phyloP scores from a whole-genome alignment of 495 filamentous ascomycete species.

The Tetracladium setigerum region DNA sequence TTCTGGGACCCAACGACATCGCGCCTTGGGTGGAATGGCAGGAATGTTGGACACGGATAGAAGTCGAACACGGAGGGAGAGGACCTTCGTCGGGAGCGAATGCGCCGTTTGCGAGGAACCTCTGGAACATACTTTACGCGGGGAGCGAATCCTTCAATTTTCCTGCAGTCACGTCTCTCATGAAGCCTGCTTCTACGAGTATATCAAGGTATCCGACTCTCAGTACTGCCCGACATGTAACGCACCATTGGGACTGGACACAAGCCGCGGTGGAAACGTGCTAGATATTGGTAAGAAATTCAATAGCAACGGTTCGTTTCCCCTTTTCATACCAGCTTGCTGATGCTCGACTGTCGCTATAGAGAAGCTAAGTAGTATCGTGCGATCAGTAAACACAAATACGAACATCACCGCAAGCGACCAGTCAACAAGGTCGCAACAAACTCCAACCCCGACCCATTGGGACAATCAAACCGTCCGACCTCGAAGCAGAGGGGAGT shows the following conservation, averaged over 20 bases:
- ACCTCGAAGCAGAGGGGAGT: constrained; percentile 38
- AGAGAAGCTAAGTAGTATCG: constrained; percentile 96
- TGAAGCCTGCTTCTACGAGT: constrained; percentile 99
- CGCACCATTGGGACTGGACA: constrained; percentile 86
- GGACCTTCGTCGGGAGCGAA: constrained; percentile 90
- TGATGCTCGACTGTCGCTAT: constrained; percentile 14
- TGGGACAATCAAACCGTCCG: constrained; percentile 42
- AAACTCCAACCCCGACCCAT: constrained; percentile 39
- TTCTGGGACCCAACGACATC: constrained; percentile 11
- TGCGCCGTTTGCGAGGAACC: constrained; percentile 98
- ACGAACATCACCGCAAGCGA: constrained; percentile 49
- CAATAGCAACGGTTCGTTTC: constrained; percentile 12
- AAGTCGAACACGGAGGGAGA: constrained; percentile 73
- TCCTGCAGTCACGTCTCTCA: constrained; percentile 95
- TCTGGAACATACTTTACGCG: constrained; percentile 89
- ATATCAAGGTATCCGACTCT: constrained; percentile 89
- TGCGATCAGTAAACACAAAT: constrained; percentile 55
- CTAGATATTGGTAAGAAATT: constrained; percentile 75
- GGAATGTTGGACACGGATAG: constrained; percentile 73
- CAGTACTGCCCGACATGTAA: constrained; percentile 95
- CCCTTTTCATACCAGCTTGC: constrained; percentile 1
- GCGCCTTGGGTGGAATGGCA: constrained; percentile 42
- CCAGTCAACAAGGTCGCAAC: constrained; percentile 33
- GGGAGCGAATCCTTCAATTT: constrained; percentile 92
- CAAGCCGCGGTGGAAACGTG: constrained; percentile 90